phyloP scores from a whole-genome alignment of 2,329 filamentous ascomycete genomes.

The Exophiala sp. region DNA sequence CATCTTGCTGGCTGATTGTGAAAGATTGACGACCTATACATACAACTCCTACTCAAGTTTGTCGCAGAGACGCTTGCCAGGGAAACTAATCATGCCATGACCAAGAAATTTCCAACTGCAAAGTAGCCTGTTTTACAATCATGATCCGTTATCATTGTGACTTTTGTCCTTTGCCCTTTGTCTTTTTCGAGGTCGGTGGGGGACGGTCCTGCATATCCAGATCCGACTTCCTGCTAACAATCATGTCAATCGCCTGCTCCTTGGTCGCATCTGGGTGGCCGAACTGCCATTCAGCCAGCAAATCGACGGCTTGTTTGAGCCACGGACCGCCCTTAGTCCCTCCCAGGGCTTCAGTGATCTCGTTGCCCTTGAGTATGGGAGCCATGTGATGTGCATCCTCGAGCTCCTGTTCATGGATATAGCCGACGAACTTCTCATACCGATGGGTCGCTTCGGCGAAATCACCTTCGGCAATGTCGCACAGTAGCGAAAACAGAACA shows the following conservation, averaged over 20 bases:
- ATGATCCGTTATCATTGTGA: background rate
- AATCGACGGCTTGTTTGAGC: slow-evolving; percentile 72
- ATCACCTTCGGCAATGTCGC: slow-evolving; percentile 15
- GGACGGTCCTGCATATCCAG: slow-evolving; percentile 1
- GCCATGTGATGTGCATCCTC: slow-evolving; percentile 46
- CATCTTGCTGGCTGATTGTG: background rate
- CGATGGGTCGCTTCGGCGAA: slow-evolving; percentile 23
- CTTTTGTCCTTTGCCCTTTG: background rate
- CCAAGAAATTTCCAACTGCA: background rate
- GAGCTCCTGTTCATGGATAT: slow-evolving; percentile 47
- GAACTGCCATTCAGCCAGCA: slow-evolving; percentile 83
- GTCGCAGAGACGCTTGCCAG: background rate
- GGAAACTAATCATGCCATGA: background rate
- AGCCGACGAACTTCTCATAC: slow-evolving; percentile 51
- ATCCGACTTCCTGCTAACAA: slow-evolving; percentile 47
- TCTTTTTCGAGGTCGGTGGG: background rate
- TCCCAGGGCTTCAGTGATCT: slow-evolving; percentile 61
- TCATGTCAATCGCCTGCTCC: slow-evolving; percentile 43
- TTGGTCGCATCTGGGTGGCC: slow-evolving; percentile 50
- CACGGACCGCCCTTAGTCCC: slow-evolving; percentile 70
- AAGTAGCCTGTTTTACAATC: too few relatives aligned
- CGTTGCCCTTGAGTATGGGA: slow-evolving; percentile 66
- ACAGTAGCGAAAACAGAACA: slow-evolving; percentile 24
- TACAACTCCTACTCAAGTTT: background rate
- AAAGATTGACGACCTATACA: background rate